phyloP scores from a whole-genome alignment of 257 asterid species.

The Mitragyna speciosa region DNA sequence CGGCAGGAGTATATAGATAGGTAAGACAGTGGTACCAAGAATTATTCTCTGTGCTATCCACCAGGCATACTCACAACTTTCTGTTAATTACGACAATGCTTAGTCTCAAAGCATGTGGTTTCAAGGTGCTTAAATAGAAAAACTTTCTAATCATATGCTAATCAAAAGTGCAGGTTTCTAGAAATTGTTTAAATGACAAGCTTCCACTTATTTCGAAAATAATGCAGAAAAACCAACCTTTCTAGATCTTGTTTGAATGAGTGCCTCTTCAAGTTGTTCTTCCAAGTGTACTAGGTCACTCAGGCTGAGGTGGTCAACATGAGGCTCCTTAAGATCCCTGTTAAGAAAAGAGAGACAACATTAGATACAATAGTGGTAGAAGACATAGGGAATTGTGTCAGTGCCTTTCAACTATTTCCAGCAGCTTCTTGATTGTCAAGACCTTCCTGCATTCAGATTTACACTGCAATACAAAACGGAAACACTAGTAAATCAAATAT shows the following conservation, averaged over 20 bases:
- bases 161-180: neutral
- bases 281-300: constrained; percentile 46
- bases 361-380: neutral
- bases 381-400: neutral
- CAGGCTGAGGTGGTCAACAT: constrained; percentile 35
- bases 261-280: constrained; percentile 49
- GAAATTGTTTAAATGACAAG: neutral
- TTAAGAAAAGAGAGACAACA: neutral
- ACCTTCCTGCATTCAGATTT: constrained; percentile 25
- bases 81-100: too few species aligned
- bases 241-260: constrained; percentile 41
- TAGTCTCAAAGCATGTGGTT: too few species aligned
- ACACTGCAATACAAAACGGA: constrained; percentile 29
- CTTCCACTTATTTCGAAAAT: neutral
- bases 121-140: too few species aligned
- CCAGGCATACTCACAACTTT: too few species aligned
- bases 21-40: neutral
- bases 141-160: too few species aligned
- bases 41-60: neutral
- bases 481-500: neutral
- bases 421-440: constrained; percentile 42
- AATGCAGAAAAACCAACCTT: constrained; percentile 36
- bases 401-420: constrained; percentile 52
- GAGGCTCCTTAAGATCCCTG: constrained; percentile 46
- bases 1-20: too few species aligned